Conservation (phyloP, 2,329 filamentous ascomycete genomes). For the Emericellopsis cladophorae region DNA sequence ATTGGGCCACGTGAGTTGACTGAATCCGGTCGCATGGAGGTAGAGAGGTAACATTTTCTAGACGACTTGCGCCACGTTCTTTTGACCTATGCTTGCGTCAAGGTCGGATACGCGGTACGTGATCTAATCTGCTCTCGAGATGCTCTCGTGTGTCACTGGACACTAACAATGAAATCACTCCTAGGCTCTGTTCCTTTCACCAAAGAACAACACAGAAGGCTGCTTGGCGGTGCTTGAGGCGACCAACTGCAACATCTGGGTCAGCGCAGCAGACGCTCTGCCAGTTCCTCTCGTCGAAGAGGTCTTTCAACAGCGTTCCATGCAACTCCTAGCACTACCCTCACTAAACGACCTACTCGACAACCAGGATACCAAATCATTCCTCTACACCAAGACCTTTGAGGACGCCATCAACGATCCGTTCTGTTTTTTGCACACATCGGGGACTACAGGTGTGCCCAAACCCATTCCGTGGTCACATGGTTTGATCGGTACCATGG, state of each 20-base stretch:
- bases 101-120: constrained; percentile 18
- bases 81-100: constrained; percentile 16
- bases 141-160: no score
- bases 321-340: neutral
- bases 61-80: constrained; percentile 17
- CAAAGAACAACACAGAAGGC: neutral
- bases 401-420: neutral
- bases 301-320: neutral
- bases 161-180: neutral
- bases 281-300: neutral
- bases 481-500: neutral
- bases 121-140: neutral
- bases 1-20: constrained; percentile 18
- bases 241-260: neutral
- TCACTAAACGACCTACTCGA: constrained; percentile 1
- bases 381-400: neutral
- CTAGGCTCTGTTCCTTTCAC: neutral
- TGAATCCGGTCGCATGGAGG: no score
- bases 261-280: neutral
- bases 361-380: constrained; percentile 16
- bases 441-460: neutral
- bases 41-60: neutral
- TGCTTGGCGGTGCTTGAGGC: neutral
- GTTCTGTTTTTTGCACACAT: neutral
- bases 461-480: neutral